Conservation (phyloP, 495 filamentous ascomycete species). For the Opeltia flavorubescens region DNA sequence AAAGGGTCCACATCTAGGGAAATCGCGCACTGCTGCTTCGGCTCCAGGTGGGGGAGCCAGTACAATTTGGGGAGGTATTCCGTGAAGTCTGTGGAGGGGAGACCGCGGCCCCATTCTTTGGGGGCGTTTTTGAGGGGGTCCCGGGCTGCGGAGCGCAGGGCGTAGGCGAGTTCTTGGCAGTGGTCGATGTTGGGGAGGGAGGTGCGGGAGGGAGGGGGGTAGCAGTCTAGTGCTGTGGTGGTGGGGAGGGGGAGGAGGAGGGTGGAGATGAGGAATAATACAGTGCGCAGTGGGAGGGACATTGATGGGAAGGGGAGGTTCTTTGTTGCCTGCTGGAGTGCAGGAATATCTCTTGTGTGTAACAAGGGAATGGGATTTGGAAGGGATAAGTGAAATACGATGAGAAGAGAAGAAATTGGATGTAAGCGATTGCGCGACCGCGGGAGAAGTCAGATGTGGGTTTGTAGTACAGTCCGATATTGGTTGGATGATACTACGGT, state of each 20-base stretch:
- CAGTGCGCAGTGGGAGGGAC: neutral
- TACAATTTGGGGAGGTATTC: conserved; percentile 3
- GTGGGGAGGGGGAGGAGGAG: neutral
- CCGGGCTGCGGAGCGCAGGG: neutral
- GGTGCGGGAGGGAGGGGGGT: neutral
- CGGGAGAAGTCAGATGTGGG: no score
- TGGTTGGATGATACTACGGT: neutral
- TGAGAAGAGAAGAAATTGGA: no score
- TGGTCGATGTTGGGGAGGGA: neutral
- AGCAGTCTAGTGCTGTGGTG: neutral
- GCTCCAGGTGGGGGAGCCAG: neutral
- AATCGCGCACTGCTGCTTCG: neutral
- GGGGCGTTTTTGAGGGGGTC: neutral
- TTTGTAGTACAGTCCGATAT: neutral
- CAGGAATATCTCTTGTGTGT: no score
- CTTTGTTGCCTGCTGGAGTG: no score
- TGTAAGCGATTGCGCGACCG: no score
- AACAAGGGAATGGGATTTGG: no score
- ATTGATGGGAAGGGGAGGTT: neutral
- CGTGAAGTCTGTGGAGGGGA: neutral
- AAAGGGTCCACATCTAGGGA: neutral
- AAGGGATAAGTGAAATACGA: no score
- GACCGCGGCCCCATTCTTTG: conserved; percentile 3
- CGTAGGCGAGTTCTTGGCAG: conserved; percentile 1
- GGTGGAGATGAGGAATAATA: neutral